Evolutionary conservation across 768 basidiomycete genomes (phyloP).

Genomic region (Coprinopsis marcescibilis): DNA sequence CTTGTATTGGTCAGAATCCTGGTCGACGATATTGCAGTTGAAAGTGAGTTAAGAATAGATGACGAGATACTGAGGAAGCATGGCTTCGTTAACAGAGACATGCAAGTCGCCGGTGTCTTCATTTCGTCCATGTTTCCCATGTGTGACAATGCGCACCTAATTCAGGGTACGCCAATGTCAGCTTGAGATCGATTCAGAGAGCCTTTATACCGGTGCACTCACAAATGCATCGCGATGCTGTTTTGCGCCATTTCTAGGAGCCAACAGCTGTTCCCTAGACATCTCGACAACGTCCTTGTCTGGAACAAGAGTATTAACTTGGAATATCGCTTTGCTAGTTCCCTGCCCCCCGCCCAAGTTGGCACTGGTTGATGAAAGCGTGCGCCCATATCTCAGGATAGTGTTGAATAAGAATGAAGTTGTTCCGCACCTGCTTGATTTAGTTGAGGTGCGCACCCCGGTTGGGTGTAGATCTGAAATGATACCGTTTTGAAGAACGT

Average conservation of each 20-base stretch:
- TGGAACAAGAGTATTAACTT: constrained; percentile 6
- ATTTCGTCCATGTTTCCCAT: neutral
- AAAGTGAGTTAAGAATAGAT: constrained; percentile 4
- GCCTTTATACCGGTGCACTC: too few species aligned
- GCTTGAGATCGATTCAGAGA: too few species aligned
- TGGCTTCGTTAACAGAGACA: neutral
- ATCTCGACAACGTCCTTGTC: constrained; percentile 16
- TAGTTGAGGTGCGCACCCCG: neutral
- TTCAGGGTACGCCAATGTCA: too few species aligned
- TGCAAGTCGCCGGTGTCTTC: constrained; percentile 2
- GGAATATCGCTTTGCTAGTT: constrained; percentile 12
- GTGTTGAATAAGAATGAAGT: neutral
- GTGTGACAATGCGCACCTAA: too few species aligned
- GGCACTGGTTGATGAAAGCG: too few species aligned
- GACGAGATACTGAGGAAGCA: constrained; percentile 1
- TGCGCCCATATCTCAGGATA: too few species aligned
- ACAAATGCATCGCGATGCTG: neutral
- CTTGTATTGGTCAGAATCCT: too few species aligned
- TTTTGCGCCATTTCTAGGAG: neutral
- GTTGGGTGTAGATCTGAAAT: neutral
- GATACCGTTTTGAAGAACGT: constrained; percentile 10
- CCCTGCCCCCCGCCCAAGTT: too few species aligned
- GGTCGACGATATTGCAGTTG: too few species aligned
- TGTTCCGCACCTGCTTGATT: constrained; percentile 2
- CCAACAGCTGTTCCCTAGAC: constrained; percentile 14